Percentiles rank a stretch among this genome's conserved stretches.
These are phyloP conservation scores for Citrullus amarus DNA, from an alignment of 306 rosid species.

Conservation along the genomic window DNA sequence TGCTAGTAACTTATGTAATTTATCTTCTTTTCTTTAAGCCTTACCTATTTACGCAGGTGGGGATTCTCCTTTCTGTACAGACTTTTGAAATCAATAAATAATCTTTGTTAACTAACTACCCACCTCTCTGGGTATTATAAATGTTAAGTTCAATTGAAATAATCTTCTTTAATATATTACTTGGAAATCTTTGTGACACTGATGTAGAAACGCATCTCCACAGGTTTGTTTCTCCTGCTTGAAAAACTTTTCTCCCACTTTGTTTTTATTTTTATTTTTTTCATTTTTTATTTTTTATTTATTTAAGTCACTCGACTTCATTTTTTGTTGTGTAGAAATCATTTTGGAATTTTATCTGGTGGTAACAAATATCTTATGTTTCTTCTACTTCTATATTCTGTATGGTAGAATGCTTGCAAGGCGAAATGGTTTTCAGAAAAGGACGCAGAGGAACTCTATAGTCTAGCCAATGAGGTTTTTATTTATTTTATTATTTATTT, in stretches of 20 bases:
- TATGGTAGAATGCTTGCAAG: slow-evolving; percentile 57
- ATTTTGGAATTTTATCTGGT: neutral
- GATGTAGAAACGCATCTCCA: neutral
- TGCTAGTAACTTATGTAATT: neutral
- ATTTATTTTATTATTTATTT: neutral
- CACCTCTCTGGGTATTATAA: neutral
- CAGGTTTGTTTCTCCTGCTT: neutral
- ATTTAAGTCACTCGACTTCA: neutral
- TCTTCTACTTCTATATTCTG: neutral
- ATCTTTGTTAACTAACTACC: neutral
- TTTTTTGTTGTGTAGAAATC: neutral
- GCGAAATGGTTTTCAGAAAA: slow-evolving; percentile 54
- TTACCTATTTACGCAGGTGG: neutral
- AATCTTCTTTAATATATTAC: neutral
- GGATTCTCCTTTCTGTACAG: neutral
- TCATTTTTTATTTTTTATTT: neutral
- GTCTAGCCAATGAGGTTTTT: slow-evolving; percentile 53
- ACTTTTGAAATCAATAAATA: neutral
- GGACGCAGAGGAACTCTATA: slow-evolving; percentile 49
- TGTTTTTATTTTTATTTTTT: neutral
- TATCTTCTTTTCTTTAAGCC: neutral
- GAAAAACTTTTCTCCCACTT: neutral
- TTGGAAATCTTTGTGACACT: neutral
- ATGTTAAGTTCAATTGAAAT: neutral
- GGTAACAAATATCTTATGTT: neutral